Evolutionary conservation across 495 filamentous ascomycete species (phyloP), one percentile per base, ranked within the genome.

Genomic region (Parachaetomium inaequale): DNA sequence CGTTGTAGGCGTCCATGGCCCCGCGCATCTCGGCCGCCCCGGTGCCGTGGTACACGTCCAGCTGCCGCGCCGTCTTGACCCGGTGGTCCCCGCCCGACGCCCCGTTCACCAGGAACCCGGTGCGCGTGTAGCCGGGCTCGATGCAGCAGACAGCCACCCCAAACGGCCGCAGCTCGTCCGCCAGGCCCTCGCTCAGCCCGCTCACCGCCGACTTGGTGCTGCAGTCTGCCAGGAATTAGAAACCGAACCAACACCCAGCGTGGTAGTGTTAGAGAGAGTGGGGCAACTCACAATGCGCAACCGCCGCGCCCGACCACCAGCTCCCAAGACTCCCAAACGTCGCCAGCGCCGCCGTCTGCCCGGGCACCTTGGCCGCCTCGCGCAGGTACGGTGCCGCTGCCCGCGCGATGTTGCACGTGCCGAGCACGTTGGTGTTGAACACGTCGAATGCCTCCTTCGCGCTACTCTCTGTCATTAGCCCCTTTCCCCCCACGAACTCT

Each of bases 391-490:
- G 75, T 1, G 80, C 59, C 23, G 75, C 66, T 7, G 78, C 77
- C 12, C 76, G 73, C 2, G 76, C 75, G 7, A 81, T 58, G 60
- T 76, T 76, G 42, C 75, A 68, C 7, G 71, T 65, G 7, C 82
- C 83, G 31, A 81, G 72, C 10, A 82, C 74, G 64, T 84, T 85
- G 38, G 81, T 82, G 60, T 79, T 74, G 64, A 79, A 76, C 14
- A 69, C 43, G n/a, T 70, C 65, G 7, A 65, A 59, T 10, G 70
- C 66, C 65, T 81, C 79, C 28, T 78, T 69, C 1, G 69, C 59
- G 4, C 73, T 82, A 2, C 17, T 32, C 50, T 28, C 17, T 14
- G 34, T 11, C 46, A 12, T 50, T 12, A 50, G 46, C 46, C 25
- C 12, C 25, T 31, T 2, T 19, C 25, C 49, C 28, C 7, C 2